Evolutionary conservation across 495 filamentous ascomycete species (phyloP).

Genomic region (Daldinia loculata): DNA sequence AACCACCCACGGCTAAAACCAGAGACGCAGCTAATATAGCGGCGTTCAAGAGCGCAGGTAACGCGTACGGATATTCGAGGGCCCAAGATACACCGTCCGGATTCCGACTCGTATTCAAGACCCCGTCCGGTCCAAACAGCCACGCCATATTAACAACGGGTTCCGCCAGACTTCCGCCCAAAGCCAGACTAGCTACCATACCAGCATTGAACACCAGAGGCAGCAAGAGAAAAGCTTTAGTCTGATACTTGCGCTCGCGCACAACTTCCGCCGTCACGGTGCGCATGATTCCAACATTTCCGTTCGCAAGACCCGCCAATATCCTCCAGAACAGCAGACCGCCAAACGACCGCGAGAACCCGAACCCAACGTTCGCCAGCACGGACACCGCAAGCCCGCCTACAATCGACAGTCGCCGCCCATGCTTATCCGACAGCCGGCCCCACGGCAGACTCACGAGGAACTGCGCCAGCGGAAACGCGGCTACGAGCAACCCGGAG

Average conservation of each 20-base stretch:
- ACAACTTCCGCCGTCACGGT: conserved; percentile 81
- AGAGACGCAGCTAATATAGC: conserved; percentile 37
- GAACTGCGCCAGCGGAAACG: conserved; percentile 77
- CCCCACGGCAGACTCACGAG: conserved; percentile 81
- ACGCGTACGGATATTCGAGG: conserved; percentile 52
- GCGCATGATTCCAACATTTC: conserved; percentile 81
- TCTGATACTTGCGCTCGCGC: conserved; percentile 70
- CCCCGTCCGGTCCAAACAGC: conserved; percentile 66
- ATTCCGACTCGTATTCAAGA: conserved; percentile 46
- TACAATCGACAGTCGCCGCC: conserved; percentile 78
- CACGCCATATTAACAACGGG: conserved; percentile 69
- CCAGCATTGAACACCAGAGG: conserved; percentile 83
- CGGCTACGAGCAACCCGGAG: conserved; percentile 76
- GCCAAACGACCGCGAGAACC: conserved; percentile 74
- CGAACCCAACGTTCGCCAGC: conserved; percentile 75
- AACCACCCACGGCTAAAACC: conserved; percentile 27
- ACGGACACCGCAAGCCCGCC: conserved; percentile 75
- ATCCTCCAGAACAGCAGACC: conserved; percentile 72
- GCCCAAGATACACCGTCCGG: conserved; percentile 47
- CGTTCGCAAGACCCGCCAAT: conserved; percentile 75
- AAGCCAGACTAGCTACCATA: conserved; percentile 62
- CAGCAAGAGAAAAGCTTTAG: conserved; percentile 78
- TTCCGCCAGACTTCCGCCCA: conserved; percentile 78
- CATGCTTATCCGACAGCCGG: conserved; percentile 69
- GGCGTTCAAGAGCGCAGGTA: conserved; percentile 47